Evolutionary conservation across 495 filamentous ascomycete species (phyloP).

Genomic region (Daldinia decipiens): DNA sequence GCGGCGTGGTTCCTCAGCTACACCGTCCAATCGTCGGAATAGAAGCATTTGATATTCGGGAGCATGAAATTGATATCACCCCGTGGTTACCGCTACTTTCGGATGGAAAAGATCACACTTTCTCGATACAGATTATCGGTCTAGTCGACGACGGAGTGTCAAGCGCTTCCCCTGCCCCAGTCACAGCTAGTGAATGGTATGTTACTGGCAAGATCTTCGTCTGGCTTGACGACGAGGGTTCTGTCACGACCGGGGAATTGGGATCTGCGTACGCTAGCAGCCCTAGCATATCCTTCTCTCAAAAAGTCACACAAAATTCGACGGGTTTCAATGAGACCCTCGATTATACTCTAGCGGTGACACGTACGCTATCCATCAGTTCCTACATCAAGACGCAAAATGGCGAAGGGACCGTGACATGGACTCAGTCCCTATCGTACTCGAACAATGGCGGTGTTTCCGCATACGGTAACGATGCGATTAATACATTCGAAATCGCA

Average conservation of each 20-base stretch:
- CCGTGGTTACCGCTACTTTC: conserved; percentile 80
- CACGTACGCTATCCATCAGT: conserved; percentile 65
- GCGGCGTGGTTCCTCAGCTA: conserved; percentile 81
- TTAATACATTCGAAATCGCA: conserved; percentile 69
- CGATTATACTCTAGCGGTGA: conserved; percentile 67
- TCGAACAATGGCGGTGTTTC: conserved; percentile 69
- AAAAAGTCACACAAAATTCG: conserved; percentile 55
- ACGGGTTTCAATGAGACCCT: conserved; percentile 71
- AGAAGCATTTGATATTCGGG: conserved; percentile 82
- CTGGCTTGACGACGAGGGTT: conserved; percentile 69
- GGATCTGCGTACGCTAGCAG: conserved; percentile 23
- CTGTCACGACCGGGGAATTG: conserved; percentile 65
- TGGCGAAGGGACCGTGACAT: conserved; percentile 56
- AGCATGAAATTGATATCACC: conserved; percentile 88
- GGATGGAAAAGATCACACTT: conserved; percentile 72
- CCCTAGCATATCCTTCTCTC: conserved; percentile 54
- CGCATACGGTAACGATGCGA: conserved; percentile 67
- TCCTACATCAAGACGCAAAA: conserved; percentile 64
- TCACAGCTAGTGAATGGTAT: conserved; percentile 77
- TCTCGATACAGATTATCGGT: conserved; percentile 76
- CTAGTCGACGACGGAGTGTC: conserved; percentile 63
- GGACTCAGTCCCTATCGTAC: conserved; percentile 71
- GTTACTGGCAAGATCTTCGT: conserved; percentile 87
- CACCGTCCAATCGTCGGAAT: conserved; percentile 89
- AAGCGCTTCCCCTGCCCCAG: conserved; percentile 63